phyloP scores from a whole-genome alignment of 495 filamentous ascomycete species.

The Letharia columbiana region DNA sequence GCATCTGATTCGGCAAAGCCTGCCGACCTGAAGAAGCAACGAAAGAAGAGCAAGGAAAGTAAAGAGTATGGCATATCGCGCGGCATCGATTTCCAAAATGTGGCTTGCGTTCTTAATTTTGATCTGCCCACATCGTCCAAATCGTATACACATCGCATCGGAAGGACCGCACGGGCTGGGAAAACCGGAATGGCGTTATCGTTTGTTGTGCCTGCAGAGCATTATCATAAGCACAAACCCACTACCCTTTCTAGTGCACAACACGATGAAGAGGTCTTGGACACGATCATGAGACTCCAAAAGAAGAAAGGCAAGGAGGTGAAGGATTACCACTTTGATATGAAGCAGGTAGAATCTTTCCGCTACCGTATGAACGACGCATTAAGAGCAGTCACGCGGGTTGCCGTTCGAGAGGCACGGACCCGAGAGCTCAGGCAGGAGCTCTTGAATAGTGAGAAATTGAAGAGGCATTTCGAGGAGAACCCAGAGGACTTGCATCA shows the following conservation, averaged over 20 bases:
- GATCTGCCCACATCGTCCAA: slow-evolving; percentile 83
- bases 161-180: slow-evolving; percentile 83
- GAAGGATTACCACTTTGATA: slow-evolving; percentile 87
- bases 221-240: slow-evolving; percentile 81
- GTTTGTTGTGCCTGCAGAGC: slow-evolving; percentile 74
- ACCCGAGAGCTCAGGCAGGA: slow-evolving; percentile 81
- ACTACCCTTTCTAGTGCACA: slow-evolving; percentile 61
- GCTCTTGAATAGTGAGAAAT: slow-evolving; percentile 81
- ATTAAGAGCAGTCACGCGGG: slow-evolving; percentile 66
- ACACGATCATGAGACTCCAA: slow-evolving; percentile 64
- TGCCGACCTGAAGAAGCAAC: slow-evolving; percentile 46
- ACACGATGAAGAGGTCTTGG: slow-evolving; percentile 75
- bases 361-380: slow-evolving; percentile 92
- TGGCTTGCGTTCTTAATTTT: slow-evolving; percentile 92
- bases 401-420: slow-evolving; percentile 82
- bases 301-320: slow-evolving; percentile 65
- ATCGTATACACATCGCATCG: slow-evolving; percentile 92
- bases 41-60: slow-evolving; percentile 51
- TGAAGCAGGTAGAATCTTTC: slow-evolving; percentile 86
- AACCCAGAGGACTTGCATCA: slow-evolving; percentile 83
- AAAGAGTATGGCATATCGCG: slow-evolving; percentile 89
- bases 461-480: slow-evolving; percentile 94
- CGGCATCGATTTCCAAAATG: slow-evolving; percentile 93
- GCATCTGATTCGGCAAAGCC: slow-evolving; percentile 25
- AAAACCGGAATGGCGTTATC: slow-evolving; percentile 90